Evolutionary conservation across 2,329 filamentous ascomycete genomes (phyloP).

Genomic region (Talaromyces sp.): DNA sequence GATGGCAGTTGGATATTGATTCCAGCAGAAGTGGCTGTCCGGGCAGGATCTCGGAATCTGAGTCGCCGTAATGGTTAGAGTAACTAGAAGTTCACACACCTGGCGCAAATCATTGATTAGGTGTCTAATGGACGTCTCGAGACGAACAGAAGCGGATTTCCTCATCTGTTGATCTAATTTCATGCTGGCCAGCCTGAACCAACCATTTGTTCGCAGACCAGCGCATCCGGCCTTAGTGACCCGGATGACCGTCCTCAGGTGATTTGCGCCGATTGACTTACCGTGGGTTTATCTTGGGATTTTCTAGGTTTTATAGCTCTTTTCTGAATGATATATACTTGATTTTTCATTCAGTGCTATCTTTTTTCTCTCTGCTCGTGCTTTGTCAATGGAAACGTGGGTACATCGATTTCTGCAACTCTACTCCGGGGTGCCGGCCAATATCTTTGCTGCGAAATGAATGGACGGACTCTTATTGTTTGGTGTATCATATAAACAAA

Average conservation of each 20-base stretch:
- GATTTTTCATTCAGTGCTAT: background rate
- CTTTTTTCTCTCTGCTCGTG: background rate
- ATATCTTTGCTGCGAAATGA: background rate
- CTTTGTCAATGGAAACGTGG: background rate
- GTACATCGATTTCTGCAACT: background rate
- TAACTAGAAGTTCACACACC: background rate
- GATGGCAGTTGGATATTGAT: background rate
- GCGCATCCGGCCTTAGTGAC: conserved; percentile 9
- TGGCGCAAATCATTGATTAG: background rate
- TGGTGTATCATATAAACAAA: background rate
- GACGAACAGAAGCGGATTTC: background rate
- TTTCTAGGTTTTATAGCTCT: background rate
- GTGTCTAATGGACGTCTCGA: background rate
- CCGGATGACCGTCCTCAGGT: conserved; percentile 12
- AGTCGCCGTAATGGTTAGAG: background rate
- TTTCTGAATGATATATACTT: background rate
- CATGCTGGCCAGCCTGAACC: conserved; percentile 1
- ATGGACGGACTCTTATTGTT: background rate
- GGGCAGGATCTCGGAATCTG: background rate
- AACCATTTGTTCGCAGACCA: conserved; percentile 10
- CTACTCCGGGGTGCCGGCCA: background rate
- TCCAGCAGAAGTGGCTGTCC: background rate
- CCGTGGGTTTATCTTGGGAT: background rate
- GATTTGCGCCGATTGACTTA: conserved; percentile 11
- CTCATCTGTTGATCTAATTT: conserved; percentile 3